Evolutionary conservation across 768 basidiomycete genomes (phyloP).

Genomic region (Termitomyces sp.): DNA sequence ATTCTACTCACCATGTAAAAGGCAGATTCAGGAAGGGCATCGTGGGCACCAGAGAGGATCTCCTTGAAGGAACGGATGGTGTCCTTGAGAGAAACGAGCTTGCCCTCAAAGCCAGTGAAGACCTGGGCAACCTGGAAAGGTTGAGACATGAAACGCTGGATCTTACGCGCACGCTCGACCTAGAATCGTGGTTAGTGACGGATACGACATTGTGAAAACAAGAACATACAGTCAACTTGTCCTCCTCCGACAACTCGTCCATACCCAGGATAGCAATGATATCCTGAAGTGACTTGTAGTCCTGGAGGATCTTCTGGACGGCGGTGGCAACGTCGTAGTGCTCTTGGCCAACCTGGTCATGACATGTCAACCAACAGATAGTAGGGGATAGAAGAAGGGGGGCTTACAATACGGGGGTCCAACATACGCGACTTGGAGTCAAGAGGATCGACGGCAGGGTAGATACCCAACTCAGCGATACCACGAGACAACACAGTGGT

Average conservation of each 20-base stretch:
- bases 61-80: constrained; percentile 97
- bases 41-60: constrained; percentile 89
- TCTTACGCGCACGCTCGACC: constrained; percentile 98
- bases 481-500: constrained; percentile 99
- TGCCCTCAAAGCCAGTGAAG: constrained; percentile 99
- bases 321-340: constrained; percentile 97
- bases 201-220: neutral
- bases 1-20: constrained; percentile 83
- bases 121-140: constrained; percentile 99
- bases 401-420: constrained; percentile 93
- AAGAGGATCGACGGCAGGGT: constrained; percentile 98
- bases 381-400: neutral
- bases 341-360: constrained; percentile 70
- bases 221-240: constrained; percentile 88
- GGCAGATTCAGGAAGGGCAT: constrained; percentile 89
- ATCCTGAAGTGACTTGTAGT: constrained; percentile 97
- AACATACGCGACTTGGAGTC: constrained; percentile 99
- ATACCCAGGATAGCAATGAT: constrained; percentile 99
- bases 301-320: constrained; percentile 96
- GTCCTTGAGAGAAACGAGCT: constrained; percentile 95
- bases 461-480: constrained; percentile 99
- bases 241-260: constrained; percentile 99
- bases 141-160: constrained; percentile 99
- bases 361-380: neutral
- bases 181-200: constrained; percentile 24